Evolutionary conservation across 2,329 filamentous ascomycete genomes (phyloP).

Genomic region (Xylariomycetidae sp.): DNA sequence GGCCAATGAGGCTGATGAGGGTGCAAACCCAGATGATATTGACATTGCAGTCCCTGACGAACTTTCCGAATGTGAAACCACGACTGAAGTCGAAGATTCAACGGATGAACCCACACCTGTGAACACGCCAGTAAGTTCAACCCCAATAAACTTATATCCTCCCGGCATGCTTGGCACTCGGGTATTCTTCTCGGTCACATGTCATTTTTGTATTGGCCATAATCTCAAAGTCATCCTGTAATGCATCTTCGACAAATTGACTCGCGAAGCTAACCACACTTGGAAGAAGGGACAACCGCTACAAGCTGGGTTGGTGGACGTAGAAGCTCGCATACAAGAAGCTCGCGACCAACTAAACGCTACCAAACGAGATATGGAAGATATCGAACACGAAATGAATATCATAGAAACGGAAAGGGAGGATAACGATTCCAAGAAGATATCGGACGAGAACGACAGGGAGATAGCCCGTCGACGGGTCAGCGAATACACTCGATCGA

Average conservation of each 20-base stretch:
- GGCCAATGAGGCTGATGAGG: constrained; percentile 19
- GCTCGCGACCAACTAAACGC: constrained; percentile 24
- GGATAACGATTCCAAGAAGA: constrained; percentile 20
- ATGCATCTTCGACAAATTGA: too few species aligned
- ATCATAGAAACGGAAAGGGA: constrained; percentile 33
- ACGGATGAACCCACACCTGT: constrained; percentile 8
- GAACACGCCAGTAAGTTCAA: constrained; percentile 4
- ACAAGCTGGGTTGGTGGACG: constrained; percentile 13
- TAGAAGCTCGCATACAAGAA: constrained; percentile 15
- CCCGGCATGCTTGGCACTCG: too few species aligned
- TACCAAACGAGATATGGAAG: constrained; percentile 27
- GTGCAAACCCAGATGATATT: constrained; percentile 43
- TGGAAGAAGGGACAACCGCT: constrained; percentile 4
- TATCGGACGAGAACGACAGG: constrained; percentile 7
- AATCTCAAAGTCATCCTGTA: too few species aligned
- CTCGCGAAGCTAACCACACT: constrained; percentile 5
- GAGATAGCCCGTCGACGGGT: constrained; percentile 26
- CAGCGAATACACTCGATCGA: constrained; percentile 51
- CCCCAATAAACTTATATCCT: constrained; percentile 8
- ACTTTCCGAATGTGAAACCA: constrained; percentile 22
- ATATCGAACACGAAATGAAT: constrained; percentile 31
- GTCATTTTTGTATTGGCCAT: too few species aligned
- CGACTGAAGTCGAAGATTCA: constrained; percentile 7
- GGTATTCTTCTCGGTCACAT: too few species aligned
- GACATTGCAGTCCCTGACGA: constrained; percentile 42